A percentile compares a stretch with the other conserved stretches of the same genome.
Conservation (phyloP, 2,329 filamentous ascomycete species). For the Thelonectria olida region DNA sequence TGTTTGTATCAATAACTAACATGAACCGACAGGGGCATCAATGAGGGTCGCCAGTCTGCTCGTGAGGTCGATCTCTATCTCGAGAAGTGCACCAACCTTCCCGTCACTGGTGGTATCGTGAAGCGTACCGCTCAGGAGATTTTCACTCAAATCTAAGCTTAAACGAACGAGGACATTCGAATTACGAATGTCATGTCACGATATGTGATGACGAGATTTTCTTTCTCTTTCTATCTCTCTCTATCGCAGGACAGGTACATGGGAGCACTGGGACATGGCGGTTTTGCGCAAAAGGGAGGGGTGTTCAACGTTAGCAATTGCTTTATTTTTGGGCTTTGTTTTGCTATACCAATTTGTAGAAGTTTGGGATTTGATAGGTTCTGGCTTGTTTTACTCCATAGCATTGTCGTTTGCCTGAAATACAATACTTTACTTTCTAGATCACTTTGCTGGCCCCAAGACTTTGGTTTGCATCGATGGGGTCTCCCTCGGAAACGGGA, state of each 20-base stretch:
- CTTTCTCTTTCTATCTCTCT: slow-evolving; percentile 10
- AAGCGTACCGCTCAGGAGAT: slow-evolving; percentile 82
- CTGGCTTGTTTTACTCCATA: background rate
- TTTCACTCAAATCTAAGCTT: slow-evolving; percentile 50
- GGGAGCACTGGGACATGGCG: slow-evolving; percentile 30
- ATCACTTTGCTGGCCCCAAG: background rate
- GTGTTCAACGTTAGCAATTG: slow-evolving; percentile 10
- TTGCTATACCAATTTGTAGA: slow-evolving; percentile 37
- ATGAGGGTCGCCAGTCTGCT: slow-evolving; percentile 92
- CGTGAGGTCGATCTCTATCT: slow-evolving; percentile 92
- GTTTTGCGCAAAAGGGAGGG: slow-evolving; percentile 19
- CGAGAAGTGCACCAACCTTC: slow-evolving; percentile 80
- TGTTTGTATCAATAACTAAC: background rate
- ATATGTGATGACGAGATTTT: slow-evolving; percentile 8
- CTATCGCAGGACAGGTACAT: slow-evolving; percentile 17
- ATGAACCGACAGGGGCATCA: slow-evolving; percentile 77
- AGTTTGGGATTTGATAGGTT: slow-evolving; percentile 19
- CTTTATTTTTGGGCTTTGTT: slow-evolving; percentile 14
- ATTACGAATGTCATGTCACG: slow-evolving; percentile 1
- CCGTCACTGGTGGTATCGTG: slow-evolving; percentile 92
- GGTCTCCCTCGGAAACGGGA: background rate
- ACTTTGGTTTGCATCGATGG: background rate
- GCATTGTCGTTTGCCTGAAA: background rate
- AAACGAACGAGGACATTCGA: background rate
- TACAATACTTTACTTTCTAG: background rate